Conservation (phyloP, 257 asterid genomes). For the Solanum tacnaense region DNA sequence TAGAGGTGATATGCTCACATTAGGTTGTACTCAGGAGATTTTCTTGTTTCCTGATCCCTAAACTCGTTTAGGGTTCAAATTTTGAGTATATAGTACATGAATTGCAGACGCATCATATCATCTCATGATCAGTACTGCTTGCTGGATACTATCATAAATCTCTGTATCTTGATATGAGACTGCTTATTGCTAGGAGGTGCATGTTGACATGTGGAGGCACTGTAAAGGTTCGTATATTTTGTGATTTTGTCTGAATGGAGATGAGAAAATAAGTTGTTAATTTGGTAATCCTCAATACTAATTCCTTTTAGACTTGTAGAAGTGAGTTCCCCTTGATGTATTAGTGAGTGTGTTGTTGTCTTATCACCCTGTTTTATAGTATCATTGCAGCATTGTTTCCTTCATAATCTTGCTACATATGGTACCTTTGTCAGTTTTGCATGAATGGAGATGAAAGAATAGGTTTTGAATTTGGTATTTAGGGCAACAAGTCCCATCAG, state of each 20-base stretch:
- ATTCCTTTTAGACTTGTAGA: not conserved
- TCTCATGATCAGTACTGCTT: slow-evolving; percentile 47
- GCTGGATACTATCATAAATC: slow-evolving; percentile 51
- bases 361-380: not conserved
- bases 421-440: slow-evolving; percentile 15
- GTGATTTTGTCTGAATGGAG: slow-evolving; percentile 9
- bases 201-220: slow-evolving; percentile 40
- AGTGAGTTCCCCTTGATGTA: not conserved
- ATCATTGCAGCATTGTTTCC: not conserved
- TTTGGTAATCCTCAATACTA: not conserved
- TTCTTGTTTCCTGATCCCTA: slow-evolving; percentile 28
- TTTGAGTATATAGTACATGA: slow-evolving; percentile 49
- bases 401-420: not conserved
- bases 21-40: not conserved
- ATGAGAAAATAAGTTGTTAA: not conserved
- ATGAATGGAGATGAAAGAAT: not conserved
- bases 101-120: slow-evolving; percentile 51
- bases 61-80: slow-evolving; percentile 43
- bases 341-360: not conserved
- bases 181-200: slow-evolving; percentile 66
- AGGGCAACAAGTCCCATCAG: not conserved
- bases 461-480: not conserved
- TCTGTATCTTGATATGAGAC: slow-evolving; percentile 53
- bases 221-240: slow-evolving; percentile 56
- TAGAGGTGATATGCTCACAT: not conserved